Conservation (phyloP, 2,329 filamentous ascomycete genomes). For the Leptographium wingfieldii region DNA sequence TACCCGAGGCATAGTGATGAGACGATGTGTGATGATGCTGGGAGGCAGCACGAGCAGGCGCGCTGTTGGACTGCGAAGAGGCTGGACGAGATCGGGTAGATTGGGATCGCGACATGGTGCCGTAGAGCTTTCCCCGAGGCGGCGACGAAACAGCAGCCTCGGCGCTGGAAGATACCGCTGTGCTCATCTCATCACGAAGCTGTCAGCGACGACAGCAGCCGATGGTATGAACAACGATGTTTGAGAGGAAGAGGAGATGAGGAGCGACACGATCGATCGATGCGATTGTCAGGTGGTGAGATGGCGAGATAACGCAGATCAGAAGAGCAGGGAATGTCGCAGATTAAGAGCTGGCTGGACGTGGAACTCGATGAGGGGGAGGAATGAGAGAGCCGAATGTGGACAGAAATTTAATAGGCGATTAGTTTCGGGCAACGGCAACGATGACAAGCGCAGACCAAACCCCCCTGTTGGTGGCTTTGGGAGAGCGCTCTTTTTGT, state of each 20-base stretch:
- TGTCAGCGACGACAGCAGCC: conserved; percentile 1
- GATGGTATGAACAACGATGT: conserved; percentile 1
- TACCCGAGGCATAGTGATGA: conserved; percentile 5
- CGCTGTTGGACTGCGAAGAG: conserved; percentile 15
- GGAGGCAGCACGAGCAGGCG: conserved; percentile 12
- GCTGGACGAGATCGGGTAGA: conserved; percentile 24
- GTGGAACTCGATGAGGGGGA: not conserved
- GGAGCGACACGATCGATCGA: not conserved
- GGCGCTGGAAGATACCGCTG: conserved; percentile 20
- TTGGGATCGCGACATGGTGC: conserved; percentile 20
- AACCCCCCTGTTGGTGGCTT: not conserved
- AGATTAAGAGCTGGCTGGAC: not conserved
- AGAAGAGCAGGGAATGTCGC: too few species aligned
- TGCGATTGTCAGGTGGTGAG: not conserved
- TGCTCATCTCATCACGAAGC: conserved; percentile 20
- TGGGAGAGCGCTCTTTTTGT: not conserved
- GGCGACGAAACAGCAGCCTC: conserved; percentile 19
- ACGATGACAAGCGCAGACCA: not conserved
- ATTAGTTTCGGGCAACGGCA: not conserved
- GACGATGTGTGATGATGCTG: conserved; percentile 14
- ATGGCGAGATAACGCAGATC: too few species aligned
- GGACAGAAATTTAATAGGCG: not conserved
- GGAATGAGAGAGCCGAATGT: not conserved
- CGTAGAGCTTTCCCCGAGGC: conserved; percentile 17
- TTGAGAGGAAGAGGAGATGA: not conserved